phyloP scores from a whole-genome alignment of 2,329 filamentous ascomycete species.

The Neonectria magnoliae region DNA sequence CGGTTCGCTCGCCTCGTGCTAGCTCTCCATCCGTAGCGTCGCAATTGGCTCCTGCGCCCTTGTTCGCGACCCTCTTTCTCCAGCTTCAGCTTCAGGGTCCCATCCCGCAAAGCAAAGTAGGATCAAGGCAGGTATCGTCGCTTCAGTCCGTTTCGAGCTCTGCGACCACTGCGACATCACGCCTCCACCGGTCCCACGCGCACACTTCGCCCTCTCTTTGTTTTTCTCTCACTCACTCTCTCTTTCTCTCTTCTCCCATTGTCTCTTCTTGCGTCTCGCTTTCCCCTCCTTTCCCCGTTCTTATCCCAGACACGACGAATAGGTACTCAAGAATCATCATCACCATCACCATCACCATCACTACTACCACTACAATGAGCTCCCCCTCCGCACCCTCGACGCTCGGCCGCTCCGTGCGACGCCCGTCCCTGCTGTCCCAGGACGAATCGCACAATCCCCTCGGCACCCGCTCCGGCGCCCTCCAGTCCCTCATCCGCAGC shows the following conservation, averaged over 20 bases:
- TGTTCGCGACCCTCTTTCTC: neutral
- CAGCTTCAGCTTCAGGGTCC: neutral
- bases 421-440: constrained; percentile 46
- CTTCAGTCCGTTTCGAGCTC: neutral
- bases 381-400: constrained; percentile 44
- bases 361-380: constrained; percentile 39
- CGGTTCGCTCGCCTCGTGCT: constrained; percentile 8
- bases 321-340: neutral
- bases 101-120: neutral
- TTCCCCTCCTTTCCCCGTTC: neutral
- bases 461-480: constrained; percentile 50
- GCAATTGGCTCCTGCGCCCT: neutral
- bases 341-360: neutral
- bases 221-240: neutral
- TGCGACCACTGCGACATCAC: neutral
- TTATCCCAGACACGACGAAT: neutral
- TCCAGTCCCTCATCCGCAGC: constrained; percentile 52
- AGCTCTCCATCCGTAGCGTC: no score
- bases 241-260: neutral
- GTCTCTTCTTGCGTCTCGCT: no score
- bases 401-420: constrained; percentile 40
- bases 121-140: neutral
- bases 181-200: constrained; percentile 10
- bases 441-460: constrained; percentile 49
- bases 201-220: neutral